Evolutionary conservation across 176 grass and related monocot genomes (phyloP).

Genomic region (Triticum urartu): DNA sequence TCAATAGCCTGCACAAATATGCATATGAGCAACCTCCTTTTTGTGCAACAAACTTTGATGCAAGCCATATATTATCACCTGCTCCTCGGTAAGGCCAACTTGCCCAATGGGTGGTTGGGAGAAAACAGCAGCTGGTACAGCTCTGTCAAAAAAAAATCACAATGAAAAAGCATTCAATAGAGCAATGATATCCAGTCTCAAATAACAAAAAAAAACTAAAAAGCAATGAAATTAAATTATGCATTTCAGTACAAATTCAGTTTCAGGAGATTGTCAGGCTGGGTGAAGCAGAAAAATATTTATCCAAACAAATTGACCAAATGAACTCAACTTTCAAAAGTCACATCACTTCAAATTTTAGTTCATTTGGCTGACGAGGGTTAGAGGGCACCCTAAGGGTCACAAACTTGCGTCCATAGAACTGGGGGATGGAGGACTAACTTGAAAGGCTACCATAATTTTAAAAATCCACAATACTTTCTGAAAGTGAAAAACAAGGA

Average conservation of each 20-base stretch:
- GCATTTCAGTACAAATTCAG: constrained; percentile 14
- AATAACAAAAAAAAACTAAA: neutral
- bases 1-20: constrained; percentile 56
- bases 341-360: too few species aligned
- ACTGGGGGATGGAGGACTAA: neutral
- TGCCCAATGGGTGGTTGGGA: constrained; percentile 88
- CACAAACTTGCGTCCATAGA: neutral
- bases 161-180: constrained; percentile 6
- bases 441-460: neutral
- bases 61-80: constrained; percentile 41
- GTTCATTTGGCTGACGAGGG: too few species aligned
- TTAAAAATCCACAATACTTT: neutral
- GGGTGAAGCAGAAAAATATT: neutral
- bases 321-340: too few species aligned
- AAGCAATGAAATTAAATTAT: constrained; percentile 4
- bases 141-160: constrained; percentile 42
- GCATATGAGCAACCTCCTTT: constrained; percentile 14
- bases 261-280: neutral
- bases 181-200: constrained; percentile 4
- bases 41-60: constrained; percentile 9
- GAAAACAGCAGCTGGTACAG: constrained; percentile 88
- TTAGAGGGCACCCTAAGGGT: too few species aligned
- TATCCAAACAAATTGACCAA: neutral
- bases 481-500: neutral
- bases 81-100: constrained; percentile 87